Base-by-base conservation (phyloP, 768 basidiomycete genomes). In the Epithele typhae region DNA sequence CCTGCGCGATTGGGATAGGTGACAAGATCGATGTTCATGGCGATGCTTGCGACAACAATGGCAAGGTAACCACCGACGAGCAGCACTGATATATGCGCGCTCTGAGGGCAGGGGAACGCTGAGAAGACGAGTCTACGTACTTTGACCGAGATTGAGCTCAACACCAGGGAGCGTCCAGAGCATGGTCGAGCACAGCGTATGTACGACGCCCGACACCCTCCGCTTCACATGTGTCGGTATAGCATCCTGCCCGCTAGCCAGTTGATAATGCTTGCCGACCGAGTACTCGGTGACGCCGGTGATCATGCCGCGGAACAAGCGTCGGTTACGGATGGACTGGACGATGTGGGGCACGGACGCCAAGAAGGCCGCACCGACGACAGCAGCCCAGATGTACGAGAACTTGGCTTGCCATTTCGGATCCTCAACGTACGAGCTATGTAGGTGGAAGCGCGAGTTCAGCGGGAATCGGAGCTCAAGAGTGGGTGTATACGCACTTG, bases 1-100 rank as follows among this genome's bases (percentile, higher is more conserved):
- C 87, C 89, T 22, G 85, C 81, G 22, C 90, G 72, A 59, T 93
- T 93, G 1, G 90, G 76, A 53, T 91, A 92, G 34, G 70, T 67
- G 4, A 76, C 43, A 2, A 93, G 76, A 2, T 77, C 75, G 0
- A 79, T 79, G 19, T 84, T 67, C 44, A 70, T 72, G 5, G 80
- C 65, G 33, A 88, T 78, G 57, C 88, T 90, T 3, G 75, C 57
- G 14, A 90, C 51, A 4, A 84, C 66, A 10, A 74, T 63, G 11
- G 65, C 66, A 15, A 81, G 61, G 62, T 92, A 92, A 1, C 68
- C 74, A 1, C 64, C 57, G 11, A 87, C 64, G 32, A 90, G 56
- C 25, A 81, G 44, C 34, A 87, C 80, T 90, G 52, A n/a, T n/a
- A n/a, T n/a, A n/a, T 14, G 27, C 27, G 7, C n/a, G n/a, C n/a